These are phyloP conservation scores for Ascocoryne sarcoides DNA, from an alignment of 2,329 filamentous ascomycete genomes.

Conservation along the genomic window DNA sequence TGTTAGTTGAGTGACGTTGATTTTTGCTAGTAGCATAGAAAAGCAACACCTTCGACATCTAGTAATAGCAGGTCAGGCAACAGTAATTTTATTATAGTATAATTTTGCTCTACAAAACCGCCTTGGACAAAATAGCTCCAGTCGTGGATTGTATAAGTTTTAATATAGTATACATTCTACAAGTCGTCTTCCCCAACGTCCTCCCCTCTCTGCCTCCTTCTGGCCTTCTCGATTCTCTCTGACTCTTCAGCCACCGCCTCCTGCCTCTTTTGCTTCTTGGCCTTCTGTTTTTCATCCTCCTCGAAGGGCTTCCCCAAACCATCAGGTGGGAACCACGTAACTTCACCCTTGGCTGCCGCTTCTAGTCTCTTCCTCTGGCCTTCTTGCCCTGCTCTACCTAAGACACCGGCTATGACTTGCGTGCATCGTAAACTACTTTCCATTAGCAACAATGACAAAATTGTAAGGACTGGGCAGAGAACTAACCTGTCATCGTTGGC, in stretches of 20 bases:
- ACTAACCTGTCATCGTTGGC: slow-evolving; percentile 87
- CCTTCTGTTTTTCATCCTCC: slow-evolving; percentile 4
- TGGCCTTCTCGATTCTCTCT: neutral
- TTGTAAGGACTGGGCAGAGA: neutral
- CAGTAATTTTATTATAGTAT: too few relatives aligned
- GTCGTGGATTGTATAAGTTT: too few relatives aligned
- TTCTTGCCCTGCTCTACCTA: slow-evolving; percentile 74
- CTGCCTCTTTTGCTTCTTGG: neutral
- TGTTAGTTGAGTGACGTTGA: too few relatives aligned
- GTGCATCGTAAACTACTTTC: slow-evolving; percentile 63
- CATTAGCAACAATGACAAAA: slow-evolving; percentile 20
- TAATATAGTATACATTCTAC: too few relatives aligned
- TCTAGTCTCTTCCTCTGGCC: slow-evolving; percentile 61
- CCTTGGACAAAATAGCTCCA: too few relatives aligned
- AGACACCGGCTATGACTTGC: slow-evolving; percentile 72
- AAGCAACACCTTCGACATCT: too few relatives aligned
- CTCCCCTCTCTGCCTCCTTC: neutral
- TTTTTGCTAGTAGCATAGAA: too few relatives aligned
- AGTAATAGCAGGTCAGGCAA: too few relatives aligned
- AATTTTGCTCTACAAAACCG: too few relatives aligned
- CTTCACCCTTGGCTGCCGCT: slow-evolving; percentile 50
- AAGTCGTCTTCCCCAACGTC: neutral
- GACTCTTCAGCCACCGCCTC: neutral
- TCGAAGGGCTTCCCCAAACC: slow-evolving; percentile 17
- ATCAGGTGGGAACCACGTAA: slow-evolving; percentile 48